Percentiles rank a stretch among this genome's conserved stretches.
Conservation (phyloP, 441 rosid species). For the Croton setiger region DNA sequence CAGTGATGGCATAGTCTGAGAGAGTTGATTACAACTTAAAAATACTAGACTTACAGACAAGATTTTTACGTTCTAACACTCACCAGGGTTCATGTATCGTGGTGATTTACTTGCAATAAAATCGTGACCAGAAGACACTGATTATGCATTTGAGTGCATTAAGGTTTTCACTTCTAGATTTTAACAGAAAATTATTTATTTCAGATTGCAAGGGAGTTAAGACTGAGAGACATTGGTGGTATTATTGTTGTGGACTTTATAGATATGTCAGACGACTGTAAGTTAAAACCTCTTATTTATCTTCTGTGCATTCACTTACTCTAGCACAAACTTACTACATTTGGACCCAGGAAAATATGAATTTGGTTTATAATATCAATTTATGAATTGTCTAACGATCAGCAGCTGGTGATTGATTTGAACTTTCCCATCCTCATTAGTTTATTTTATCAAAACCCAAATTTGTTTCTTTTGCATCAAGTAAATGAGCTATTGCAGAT, state of each 20-base stretch:
- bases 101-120: background rate
- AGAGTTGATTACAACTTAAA: background rate
- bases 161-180: constrained; percentile 14
- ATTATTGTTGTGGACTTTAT: constrained; percentile 98
- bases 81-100: background rate
- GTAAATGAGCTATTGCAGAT: constrained; percentile 4
- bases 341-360: background rate
- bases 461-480: background rate
- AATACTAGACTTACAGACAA: background rate
- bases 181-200: constrained; percentile 22
- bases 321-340: background rate
- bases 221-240: constrained; percentile 95
- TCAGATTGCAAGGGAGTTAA: constrained; percentile 96
- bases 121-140: background rate
- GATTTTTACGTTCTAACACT: background rate
- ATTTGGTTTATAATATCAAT: background rate
- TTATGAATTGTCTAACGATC: background rate
- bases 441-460: background rate
- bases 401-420: background rate
- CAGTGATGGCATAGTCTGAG: background rate
- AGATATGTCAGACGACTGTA: constrained; percentile 91
- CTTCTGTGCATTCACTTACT: background rate
- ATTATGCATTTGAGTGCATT: constrained; percentile 13
- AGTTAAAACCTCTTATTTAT: constrained; percentile 33
- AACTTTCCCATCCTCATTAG: background rate